Evolutionary conservation across 192 early-diverging fungal genomes (phyloP), one percentile per base, ranked within the genome.

Genomic region (Umbelopsis ramanniana): DNA sequence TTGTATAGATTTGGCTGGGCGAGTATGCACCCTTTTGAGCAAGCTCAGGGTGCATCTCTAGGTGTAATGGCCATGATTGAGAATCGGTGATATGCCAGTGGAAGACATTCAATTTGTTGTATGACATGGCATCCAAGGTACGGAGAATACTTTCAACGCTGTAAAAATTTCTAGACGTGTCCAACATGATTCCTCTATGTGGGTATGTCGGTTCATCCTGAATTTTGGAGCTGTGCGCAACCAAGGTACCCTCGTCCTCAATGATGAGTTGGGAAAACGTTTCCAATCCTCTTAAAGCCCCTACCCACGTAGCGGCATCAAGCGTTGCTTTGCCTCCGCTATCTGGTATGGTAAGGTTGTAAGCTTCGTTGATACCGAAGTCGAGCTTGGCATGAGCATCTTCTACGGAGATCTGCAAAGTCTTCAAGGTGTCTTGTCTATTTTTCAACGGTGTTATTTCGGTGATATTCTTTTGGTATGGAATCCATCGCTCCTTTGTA

Each of bases 31-130:
- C 90, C 52, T 87, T 87, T 6, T 47, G 52, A n/a, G 84, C 75
- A 71, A 94, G 77, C 57, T 86, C 84, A 7, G 92, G 92, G 74
- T 86, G 75, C 10, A 78, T 82, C 70, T 84, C 83, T 66, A 87
- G 84, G 76, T 88, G 79, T 14, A 93, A 52, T 15, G 92, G 92
- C 90, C 90, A 93, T 7, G 89, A 88, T 63, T 90, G 89, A 35
- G 87, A 72, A 52, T 92, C 92, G 0, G 86, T 85, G 7, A 89
- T 81, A 72, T 93, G 92, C 90, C 90, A 93, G 75, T 93, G 92
- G 73, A 93, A 80, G 14, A 91, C 88, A 46, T 93, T 93, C 70
- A 92, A 73, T 85, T 93, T 92, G 79, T 86, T 88, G 74, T 84
- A 89, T 60, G 90, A 78, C 81, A 92, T 85, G 48, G 88, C 91